A percentile compares a stretch with the other conserved stretches of the same genome.
These are phyloP conservation scores for Perkinsus olseni DNA, from an alignment of 169 alveolate species.

Conservation along the genomic window DNA sequence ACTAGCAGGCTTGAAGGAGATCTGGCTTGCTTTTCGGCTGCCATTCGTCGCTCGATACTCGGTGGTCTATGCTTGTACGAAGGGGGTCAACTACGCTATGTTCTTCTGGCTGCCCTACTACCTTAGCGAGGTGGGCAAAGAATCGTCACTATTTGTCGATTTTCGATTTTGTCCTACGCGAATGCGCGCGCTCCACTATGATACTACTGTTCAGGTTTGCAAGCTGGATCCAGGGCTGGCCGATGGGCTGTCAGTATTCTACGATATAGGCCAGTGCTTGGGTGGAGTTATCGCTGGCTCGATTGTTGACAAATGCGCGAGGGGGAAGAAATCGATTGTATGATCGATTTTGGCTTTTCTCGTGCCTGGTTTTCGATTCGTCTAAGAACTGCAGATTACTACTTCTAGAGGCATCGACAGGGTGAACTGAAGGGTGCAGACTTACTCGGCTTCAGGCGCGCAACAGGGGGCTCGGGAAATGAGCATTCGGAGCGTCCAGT, in stretches of 20 bases:
- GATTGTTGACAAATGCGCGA: background rate
- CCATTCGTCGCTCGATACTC: conserved; percentile 44
- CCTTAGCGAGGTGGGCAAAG: background rate
- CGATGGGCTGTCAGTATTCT: background rate
- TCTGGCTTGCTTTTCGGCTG: conserved; percentile 31
- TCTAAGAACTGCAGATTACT: too few species aligned
- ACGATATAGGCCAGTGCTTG: background rate
- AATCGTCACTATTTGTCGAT: background rate
- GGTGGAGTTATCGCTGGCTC: background rate
- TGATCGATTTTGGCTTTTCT: background rate
- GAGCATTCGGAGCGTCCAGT: background rate
- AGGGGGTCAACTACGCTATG: conserved; percentile 28
- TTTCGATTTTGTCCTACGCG: background rate
- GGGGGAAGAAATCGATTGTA: background rate
- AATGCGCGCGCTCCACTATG: background rate
- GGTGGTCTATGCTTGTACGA: conserved; percentile 19
- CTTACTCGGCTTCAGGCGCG: too few species aligned
- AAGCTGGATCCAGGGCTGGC: background rate
- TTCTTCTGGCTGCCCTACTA: conserved; percentile 26
- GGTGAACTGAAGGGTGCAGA: too few species aligned
- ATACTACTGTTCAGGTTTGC: background rate
- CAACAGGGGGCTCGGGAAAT: too few species aligned
- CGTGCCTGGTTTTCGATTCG: too few species aligned
- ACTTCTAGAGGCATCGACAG: too few species aligned
- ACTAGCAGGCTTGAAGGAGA: conserved; percentile 8